Evolutionary conservation across 768 basidiomycete genomes (phyloP).

Genomic region (Lyophyllum decastes): DNA sequence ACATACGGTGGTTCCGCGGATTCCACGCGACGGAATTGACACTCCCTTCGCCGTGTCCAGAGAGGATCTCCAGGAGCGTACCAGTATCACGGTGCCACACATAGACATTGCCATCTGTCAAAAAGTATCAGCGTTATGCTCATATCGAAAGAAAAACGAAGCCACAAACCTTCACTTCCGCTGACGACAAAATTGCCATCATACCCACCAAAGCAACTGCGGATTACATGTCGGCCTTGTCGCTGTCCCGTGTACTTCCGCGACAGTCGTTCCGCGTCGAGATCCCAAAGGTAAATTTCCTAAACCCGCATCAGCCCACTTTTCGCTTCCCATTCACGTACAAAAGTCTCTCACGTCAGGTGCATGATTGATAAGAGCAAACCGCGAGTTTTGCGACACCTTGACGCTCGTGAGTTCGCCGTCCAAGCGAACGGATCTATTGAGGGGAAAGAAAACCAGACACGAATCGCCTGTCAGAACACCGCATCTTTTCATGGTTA

Average conservation of each 20-base stretch:
- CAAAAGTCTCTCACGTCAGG: slow-evolving; percentile 66
- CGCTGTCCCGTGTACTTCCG: slow-evolving; percentile 86
- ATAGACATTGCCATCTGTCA: slow-evolving; percentile 87
- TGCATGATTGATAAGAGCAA: slow-evolving; percentile 83
- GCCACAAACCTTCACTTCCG: slow-evolving; percentile 86
- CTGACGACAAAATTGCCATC: slow-evolving; percentile 88
- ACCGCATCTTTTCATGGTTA: neutral
- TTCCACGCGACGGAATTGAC: slow-evolving; percentile 99
- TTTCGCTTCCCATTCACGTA: slow-evolving; percentile 6
- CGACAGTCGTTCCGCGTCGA: slow-evolving; percentile 65
- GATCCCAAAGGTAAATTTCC: slow-evolving; percentile 91
- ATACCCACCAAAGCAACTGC: slow-evolving; percentile 91
- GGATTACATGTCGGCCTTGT: slow-evolving; percentile 83
- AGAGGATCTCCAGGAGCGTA: slow-evolving; percentile 79
- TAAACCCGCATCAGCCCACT: slow-evolving; percentile 31
- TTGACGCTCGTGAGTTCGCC: slow-evolving; percentile 89
- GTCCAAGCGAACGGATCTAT: slow-evolving; percentile 64
- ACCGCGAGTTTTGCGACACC: slow-evolving; percentile 83
- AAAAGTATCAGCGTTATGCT: slow-evolving; percentile 10
- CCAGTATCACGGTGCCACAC: slow-evolving; percentile 93
- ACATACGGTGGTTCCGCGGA: slow-evolving; percentile 84
- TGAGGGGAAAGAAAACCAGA: slow-evolving; percentile 9
- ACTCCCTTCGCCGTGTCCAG: slow-evolving; percentile 85
- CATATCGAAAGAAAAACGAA: neutral
- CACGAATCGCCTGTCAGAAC: slow-evolving; percentile 1